phyloP scores from a whole-genome alignment of 768 basidiomycete genomes.

The Tricholoma sp. region DNA sequence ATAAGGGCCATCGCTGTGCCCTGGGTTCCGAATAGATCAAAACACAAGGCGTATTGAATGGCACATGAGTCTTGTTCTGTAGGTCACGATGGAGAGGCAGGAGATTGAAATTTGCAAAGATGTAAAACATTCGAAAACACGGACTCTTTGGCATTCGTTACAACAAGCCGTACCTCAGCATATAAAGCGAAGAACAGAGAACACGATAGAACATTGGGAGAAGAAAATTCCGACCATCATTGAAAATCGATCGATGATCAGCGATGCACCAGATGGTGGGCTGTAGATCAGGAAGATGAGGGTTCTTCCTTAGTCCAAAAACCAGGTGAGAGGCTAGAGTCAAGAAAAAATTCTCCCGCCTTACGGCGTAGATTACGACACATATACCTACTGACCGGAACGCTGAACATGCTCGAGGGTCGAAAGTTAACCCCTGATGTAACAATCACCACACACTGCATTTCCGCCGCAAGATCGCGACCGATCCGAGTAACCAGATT shows the following conservation, averaged over 20 bases:
- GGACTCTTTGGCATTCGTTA: background rate
- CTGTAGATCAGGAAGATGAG: background rate
- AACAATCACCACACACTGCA: background rate
- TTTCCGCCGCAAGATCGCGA: constrained; percentile 7
- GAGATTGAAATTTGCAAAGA: background rate
- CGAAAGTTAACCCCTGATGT: constrained; percentile 3
- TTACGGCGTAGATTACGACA: constrained; percentile 6
- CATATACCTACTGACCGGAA: background rate
- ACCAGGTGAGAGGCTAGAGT: constrained; percentile 2
- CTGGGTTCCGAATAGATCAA: background rate
- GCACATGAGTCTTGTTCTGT: background rate
- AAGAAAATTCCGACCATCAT: background rate
- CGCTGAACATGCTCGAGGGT: constrained; percentile 3
- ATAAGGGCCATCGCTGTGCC: background rate
- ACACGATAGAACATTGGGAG: background rate
- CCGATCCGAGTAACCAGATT: constrained; percentile 5
- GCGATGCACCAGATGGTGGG: background rate
- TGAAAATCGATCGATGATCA: constrained; percentile 18
- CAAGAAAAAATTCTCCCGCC: background rate
- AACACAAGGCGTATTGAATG: background rate
- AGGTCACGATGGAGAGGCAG: background rate
- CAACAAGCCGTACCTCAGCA: background rate
- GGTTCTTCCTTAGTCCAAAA: background rate
- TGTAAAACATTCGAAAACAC: background rate
- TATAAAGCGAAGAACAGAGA: background rate